Evolutionary conservation across 192 early-diverging fungal species (phyloP).

Genomic region (Dissophora ornata): DNA sequence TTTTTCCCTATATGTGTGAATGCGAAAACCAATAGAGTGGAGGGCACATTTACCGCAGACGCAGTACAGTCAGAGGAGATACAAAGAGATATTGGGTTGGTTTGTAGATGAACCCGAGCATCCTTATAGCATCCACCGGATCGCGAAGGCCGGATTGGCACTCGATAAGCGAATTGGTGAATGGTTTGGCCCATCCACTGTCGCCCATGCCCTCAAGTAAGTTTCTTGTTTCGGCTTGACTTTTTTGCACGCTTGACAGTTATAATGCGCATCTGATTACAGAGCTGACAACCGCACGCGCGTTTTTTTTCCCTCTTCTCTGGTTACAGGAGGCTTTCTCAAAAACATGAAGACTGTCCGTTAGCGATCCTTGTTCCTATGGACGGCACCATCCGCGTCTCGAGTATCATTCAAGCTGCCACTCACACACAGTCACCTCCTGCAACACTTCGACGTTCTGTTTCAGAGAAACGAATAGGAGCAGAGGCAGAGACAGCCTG

Average conservation of each 20-base stretch:
- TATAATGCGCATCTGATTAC: background rate
- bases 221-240: background rate
- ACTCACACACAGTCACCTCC: background rate
- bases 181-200: constrained; percentile 58
- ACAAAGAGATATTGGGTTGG: constrained; percentile 45
- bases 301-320: background rate
- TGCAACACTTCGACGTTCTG: too few relatives aligned
- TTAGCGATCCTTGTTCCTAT: constrained; percentile 36
- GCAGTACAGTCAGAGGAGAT: constrained; percentile 6
- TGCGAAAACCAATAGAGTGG: constrained; percentile 42
- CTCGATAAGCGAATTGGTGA: constrained; percentile 57
- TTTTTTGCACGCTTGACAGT: background rate
- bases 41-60: constrained; percentile 25
- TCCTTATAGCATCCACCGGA: constrained; percentile 50
- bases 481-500: constrained; percentile 11
- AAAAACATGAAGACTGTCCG: constrained; percentile 47
- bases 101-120: constrained; percentile 48
- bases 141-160: constrained; percentile 46
- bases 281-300: too few relatives aligned
- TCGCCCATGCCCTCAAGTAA: constrained; percentile 55
- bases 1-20: too few relatives aligned
- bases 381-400: constrained; percentile 31
- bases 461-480: background rate
- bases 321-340: constrained; percentile 29
- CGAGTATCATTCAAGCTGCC: constrained; percentile 19